Evolutionary conservation across 495 filamentous ascomycete species (phyloP).

Genomic region (Hyaloscypha variabilis): DNA sequence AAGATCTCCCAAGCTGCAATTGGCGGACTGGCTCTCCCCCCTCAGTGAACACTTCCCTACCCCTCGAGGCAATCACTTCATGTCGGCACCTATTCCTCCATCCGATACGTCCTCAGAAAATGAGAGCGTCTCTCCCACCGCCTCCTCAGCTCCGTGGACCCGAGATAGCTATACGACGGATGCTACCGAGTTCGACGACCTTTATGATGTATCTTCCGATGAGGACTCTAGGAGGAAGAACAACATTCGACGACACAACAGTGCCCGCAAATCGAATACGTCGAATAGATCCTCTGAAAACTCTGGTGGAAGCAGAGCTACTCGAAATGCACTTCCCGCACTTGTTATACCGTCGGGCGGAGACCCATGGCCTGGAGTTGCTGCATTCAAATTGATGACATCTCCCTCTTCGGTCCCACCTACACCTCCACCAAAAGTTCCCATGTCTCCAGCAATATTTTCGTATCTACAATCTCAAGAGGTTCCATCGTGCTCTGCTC

Average conservation of each 20-base stretch:
- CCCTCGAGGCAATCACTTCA: constrained; percentile 57
- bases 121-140: constrained; percentile 50
- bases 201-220: constrained; percentile 81
- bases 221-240: constrained; percentile 51
- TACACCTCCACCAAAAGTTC: constrained; percentile 74
- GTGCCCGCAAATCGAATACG: constrained; percentile 40
- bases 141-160: constrained; percentile 55
- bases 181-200: constrained; percentile 74
- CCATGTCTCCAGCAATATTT: constrained; percentile 74
- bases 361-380: constrained; percentile 41
- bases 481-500: constrained; percentile 73
- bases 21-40: constrained; percentile 51
- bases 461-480: constrained; percentile 62
- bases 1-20: constrained; percentile 13
- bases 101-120: constrained; percentile 47
- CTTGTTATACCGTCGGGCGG: constrained; percentile 67
- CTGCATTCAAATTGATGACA: constrained; percentile 57
- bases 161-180: constrained; percentile 55
- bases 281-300: constrained; percentile 29
- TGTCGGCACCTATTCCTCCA: constrained; percentile 54
- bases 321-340: constrained; percentile 59
- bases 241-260: constrained; percentile 35
- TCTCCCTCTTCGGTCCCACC: constrained; percentile 80
- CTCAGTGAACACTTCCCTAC: constrained; percentile 65
- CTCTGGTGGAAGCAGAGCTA: constrained; percentile 21